Conservation (phyloP, 768 basidiomycete genomes). For the Suillus subaureus region DNA sequence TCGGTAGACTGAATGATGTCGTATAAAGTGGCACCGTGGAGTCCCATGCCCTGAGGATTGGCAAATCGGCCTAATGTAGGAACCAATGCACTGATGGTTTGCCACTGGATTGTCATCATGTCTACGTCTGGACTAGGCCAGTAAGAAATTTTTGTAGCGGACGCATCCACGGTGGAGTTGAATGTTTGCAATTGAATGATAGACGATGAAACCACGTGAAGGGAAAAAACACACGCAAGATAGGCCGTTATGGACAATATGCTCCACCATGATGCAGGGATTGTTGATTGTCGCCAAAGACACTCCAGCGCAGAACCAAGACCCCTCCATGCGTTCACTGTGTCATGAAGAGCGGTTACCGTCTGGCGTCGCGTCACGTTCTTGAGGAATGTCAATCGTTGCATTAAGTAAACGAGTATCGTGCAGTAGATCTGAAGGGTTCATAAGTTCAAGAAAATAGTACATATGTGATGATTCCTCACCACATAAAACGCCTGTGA, state of each 20-base stretch:
- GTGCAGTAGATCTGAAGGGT: conserved; percentile 19
- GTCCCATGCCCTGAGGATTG: conserved; percentile 9
- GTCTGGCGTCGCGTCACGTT: conserved; percentile 11
- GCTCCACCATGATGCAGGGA: conserved; percentile 15
- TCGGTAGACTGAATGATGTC: conserved; percentile 9
- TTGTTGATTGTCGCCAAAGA: conserved; percentile 20
- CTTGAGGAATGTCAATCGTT: conserved; percentile 16
- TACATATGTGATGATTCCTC: conserved; percentile 1
- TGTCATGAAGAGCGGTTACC: conserved; percentile 24
- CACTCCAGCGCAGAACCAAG: conserved; percentile 20
- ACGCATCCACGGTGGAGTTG: conserved; percentile 2
- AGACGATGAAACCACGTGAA: conserved; percentile 25
- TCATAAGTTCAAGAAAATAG: background rate
- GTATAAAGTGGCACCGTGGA: conserved; percentile 17
- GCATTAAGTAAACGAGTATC: conserved; percentile 22
- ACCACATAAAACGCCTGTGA: conserved; percentile 13
- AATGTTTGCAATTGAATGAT: conserved; percentile 23
- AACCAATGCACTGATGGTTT: background rate
- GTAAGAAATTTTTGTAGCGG: background rate
- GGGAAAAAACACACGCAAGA: conserved; percentile 18
- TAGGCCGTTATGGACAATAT: conserved; percentile 20
- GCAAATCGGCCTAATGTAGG: conserved; percentile 6
- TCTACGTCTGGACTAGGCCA: conserved; percentile 14
- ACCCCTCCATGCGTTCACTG: conserved; percentile 22
- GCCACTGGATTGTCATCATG: conserved; percentile 7